These are phyloP conservation scores for Capronia epimyces DNA, from an alignment of 2,329 filamentous ascomycete genomes.

Conservation along the genomic window DNA sequence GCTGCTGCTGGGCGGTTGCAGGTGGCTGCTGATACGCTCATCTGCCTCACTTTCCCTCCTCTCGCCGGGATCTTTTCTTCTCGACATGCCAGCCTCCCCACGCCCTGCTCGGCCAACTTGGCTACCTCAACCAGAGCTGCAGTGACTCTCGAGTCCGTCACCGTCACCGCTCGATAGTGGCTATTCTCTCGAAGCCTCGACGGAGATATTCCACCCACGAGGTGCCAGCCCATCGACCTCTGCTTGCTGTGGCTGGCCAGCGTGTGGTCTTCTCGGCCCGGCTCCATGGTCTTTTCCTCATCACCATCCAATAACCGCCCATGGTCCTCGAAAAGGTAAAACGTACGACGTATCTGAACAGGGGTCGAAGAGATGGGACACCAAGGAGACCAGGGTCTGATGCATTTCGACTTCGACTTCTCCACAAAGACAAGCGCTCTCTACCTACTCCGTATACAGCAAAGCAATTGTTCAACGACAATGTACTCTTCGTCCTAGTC, in stretches of 20 bases:
- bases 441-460: background rate
- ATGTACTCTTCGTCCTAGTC: background rate
- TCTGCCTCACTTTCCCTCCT: conserved; percentile 6
- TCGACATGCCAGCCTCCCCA: background rate
- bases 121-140: background rate
- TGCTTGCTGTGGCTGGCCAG: background rate
- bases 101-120: background rate
- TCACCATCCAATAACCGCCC: conserved; percentile 21
- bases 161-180: background rate
- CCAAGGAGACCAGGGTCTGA: conserved; percentile 3
- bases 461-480: background rate
- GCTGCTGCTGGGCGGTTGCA: conserved; percentile 12
- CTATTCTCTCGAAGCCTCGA: background rate
- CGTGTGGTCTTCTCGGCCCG: background rate
- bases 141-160: background rate
- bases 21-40: conserved; percentile 17
- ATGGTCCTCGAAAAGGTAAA: conserved; percentile 13
- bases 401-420: conserved; percentile 7
- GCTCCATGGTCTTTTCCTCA: conserved; percentile 4
- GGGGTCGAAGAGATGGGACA: background rate
- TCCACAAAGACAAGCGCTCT: background rate
- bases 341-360: conserved; percentile 9
- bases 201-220: background rate
- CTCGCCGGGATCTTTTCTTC: background rate
- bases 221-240: background rate